Evolutionary conservation across 73 alveolate genomes (phyloP).

Genomic region (Paramecium sonneborni): DNA sequence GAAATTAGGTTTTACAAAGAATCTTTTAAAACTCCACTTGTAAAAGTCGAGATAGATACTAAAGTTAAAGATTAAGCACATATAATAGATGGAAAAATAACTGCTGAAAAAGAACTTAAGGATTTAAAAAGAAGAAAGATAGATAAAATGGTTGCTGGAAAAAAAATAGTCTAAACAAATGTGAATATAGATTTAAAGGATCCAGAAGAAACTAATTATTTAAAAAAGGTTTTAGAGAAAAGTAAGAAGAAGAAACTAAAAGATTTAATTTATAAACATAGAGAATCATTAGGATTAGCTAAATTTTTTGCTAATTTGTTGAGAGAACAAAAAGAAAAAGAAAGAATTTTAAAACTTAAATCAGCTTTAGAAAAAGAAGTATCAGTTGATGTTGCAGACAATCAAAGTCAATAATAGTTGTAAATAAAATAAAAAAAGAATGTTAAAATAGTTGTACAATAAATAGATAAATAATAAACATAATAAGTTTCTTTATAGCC

Average conservation of each 20-base stretch:
- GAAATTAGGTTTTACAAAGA: background rate
- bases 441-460: conserved; percentile 26
- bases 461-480: background rate
- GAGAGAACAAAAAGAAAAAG: conserved; percentile 27
- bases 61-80: conserved; percentile 38
- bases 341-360: background rate
- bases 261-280: conserved; percentile 19
- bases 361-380: conserved; percentile 18
- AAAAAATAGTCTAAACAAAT: background rate
- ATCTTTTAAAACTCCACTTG: background rate
- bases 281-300: background rate
- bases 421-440: background rate
- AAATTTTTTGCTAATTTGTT: conserved; percentile 13
- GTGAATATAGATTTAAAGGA: conserved; percentile 20
- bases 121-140: conserved; percentile 41
- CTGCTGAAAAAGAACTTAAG: background rate
- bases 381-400: conserved; percentile 3
- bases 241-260: conserved; percentile 36
- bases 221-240: conserved; percentile 34
- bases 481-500: background rate
- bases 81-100: conserved; percentile 3
- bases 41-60: background rate
- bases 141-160: conserved; percentile 54
- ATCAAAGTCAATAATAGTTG: background rate
- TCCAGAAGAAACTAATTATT: conserved; percentile 54